Evolutionary conservation across 352 stramenopile species (phyloP).

Genomic region (Pythium folliculosum): DNA sequence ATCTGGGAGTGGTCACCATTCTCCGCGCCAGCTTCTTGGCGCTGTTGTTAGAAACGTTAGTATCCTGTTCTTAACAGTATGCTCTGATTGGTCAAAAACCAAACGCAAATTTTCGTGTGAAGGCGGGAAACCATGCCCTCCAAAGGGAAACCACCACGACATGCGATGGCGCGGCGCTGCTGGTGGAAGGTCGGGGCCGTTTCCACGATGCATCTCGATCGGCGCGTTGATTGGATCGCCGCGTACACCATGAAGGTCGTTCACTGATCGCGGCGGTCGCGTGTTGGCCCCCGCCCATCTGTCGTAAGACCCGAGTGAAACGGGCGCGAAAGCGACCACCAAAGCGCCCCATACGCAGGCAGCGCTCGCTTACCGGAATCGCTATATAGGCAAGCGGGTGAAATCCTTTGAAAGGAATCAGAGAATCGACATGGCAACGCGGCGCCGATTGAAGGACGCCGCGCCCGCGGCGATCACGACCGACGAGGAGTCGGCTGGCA

Average conservation of each 20-base stretch:
- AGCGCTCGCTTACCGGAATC: not conserved
- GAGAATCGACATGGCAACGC: slow-evolving; percentile 9
- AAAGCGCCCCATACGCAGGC: no score
- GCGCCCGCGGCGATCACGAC: slow-evolving; percentile 6
- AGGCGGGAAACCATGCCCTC: not conserved
- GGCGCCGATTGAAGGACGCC: slow-evolving; percentile 17
- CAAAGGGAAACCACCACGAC: no score
- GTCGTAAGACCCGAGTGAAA: not conserved
- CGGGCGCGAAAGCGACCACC: not conserved
- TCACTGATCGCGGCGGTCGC: not conserved
- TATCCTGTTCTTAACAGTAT: no score
- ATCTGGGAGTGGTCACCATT: no score
- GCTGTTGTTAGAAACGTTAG: no score
- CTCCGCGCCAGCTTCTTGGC: no score
- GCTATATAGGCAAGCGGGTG: no score
- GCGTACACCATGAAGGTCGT: not conserved
- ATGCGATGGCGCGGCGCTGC: no score
- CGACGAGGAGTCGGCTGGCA: not conserved
- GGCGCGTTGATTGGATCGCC: not conserved
- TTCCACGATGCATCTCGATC: not conserved
- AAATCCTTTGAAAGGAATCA: not conserved
- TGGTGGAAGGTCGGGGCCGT: not conserved
- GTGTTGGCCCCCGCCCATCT: not conserved
- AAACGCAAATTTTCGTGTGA: not conserved
- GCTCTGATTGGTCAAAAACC: not conserved